Conservation (phyloP, 2,329 filamentous ascomycete genomes). For the Chrysoporthe deuterocubensis region DNA sequence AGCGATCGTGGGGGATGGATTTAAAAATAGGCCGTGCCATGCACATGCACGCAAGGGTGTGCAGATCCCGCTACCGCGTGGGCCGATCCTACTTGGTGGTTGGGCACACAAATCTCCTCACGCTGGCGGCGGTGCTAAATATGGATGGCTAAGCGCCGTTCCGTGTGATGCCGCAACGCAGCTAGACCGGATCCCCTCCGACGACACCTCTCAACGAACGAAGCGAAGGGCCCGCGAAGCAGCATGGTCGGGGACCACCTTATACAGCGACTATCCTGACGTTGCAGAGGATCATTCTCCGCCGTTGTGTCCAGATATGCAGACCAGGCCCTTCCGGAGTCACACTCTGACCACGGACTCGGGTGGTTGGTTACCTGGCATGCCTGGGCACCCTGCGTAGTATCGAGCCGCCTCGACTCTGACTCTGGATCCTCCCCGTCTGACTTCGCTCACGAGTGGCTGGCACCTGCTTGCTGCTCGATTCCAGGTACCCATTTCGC, state of each 20-base stretch:
- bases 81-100: background rate
- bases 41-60: slow-evolving; percentile 2
- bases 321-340: background rate
- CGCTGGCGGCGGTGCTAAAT: background rate
- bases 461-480: too few species aligned
- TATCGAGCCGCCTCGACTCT: too few species aligned
- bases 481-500: too few species aligned
- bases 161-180: background rate
- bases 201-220: slow-evolving; percentile 1
- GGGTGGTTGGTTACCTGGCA: too few species aligned
- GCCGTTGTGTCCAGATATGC: background rate
- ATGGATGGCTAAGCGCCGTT: slow-evolving; percentile 8
- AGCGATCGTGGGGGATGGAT: background rate
- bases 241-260: background rate
- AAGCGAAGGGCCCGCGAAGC: background rate
- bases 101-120: background rate
- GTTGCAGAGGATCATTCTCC: background rate
- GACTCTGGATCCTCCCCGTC: too few species aligned
- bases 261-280: background rate
- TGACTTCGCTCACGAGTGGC: too few species aligned
- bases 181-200: background rate
- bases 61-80: background rate
- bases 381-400: too few species aligned
- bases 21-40: background rate
- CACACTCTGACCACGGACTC: too few species aligned